phyloP scores from a whole-genome alignment of 2,329 filamentous ascomycete species.

The Xylogone sp. region DNA sequence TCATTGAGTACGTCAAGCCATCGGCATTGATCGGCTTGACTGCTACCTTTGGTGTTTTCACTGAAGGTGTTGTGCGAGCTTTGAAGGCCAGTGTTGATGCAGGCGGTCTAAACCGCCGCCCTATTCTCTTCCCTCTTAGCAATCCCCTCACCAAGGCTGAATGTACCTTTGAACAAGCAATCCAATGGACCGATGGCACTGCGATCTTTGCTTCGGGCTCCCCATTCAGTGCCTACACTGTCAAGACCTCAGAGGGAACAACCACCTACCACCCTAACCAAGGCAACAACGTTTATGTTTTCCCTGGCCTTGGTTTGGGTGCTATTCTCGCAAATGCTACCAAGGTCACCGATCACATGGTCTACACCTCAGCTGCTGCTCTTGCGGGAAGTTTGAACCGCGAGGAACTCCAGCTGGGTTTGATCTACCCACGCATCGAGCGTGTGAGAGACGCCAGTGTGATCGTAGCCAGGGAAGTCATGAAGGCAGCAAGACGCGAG shows the following conservation, averaged over 20 bases:
- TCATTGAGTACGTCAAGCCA: slow-evolving; percentile 92
- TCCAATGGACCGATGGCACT: slow-evolving; percentile 85
- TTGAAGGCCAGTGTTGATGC: slow-evolving; percentile 61
- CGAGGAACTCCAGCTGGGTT: slow-evolving; percentile 76
- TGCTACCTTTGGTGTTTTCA: slow-evolving; percentile 93
- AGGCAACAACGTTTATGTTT: slow-evolving; percentile 89
- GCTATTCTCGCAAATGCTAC: slow-evolving; percentile 88
- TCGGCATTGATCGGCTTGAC: slow-evolving; percentile 93
- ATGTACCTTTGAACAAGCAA: slow-evolving; percentile 92
- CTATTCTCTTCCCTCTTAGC: slow-evolving; percentile 93
- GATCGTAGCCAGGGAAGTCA: slow-evolving; percentile 83
- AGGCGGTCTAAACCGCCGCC: slow-evolving; percentile 66
- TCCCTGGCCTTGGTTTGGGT: slow-evolving; percentile 92
- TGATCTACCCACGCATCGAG: slow-evolving; percentile 88
- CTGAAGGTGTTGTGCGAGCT: slow-evolving; percentile 75
- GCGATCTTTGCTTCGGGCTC: slow-evolving; percentile 94
- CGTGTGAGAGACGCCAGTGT: slow-evolving; percentile 89
- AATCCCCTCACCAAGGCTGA: slow-evolving; percentile 97
- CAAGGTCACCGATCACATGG: slow-evolving; percentile 89
- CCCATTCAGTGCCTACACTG: slow-evolving; percentile 73
- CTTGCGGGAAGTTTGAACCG: slow-evolving; percentile 74
- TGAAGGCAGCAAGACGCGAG: slow-evolving; percentile 82
- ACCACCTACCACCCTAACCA: slow-evolving; percentile 74
- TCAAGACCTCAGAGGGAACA: slow-evolving; percentile 56
- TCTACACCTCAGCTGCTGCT: slow-evolving; percentile 86